A percentile compares a stretch with the other conserved stretches of the same genome.
Conservation (phyloP, 495 filamentous ascomycete genomes). For the Podospora appendiculata region DNA sequence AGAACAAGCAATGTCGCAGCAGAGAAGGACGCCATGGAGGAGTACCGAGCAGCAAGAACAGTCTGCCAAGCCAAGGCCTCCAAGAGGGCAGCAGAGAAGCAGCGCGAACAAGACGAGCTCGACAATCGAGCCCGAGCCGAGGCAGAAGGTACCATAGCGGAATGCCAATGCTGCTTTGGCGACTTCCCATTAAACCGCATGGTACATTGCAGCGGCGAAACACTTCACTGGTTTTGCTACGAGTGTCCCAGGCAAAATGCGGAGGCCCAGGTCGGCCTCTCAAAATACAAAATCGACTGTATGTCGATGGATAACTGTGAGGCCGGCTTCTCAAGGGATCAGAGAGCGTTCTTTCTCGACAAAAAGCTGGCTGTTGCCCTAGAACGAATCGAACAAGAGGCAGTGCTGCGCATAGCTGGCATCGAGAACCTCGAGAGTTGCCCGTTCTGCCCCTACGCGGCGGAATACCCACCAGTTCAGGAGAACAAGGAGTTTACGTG, state of each 20-base stretch:
- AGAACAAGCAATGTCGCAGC: not conserved
- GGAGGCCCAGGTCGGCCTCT: conserved; percentile 57
- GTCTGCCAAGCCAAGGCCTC: conserved; percentile 10
- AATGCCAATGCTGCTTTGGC: conserved; percentile 65
- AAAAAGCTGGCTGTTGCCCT: conserved; percentile 47
- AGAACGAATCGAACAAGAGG: conserved; percentile 61
- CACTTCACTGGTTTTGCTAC: conserved; percentile 55
- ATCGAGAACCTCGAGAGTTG: conserved; percentile 62
- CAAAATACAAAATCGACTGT: conserved; percentile 50
- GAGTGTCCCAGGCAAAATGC: conserved; percentile 56
- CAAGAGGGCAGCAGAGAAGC: conserved; percentile 20
- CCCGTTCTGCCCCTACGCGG: conserved; percentile 78
- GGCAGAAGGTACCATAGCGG: conserved; percentile 41
- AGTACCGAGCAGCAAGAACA: conserved; percentile 19
- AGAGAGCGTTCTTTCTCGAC: conserved; percentile 51
- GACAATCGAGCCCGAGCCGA: conserved; percentile 36
- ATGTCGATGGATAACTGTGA: conserved; percentile 43
- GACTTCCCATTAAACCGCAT: conserved; percentile 58
- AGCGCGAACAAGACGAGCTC: conserved; percentile 28
- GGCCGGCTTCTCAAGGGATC: conserved; percentile 31
- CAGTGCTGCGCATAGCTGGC: conserved; percentile 54
- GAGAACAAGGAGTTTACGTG: conserved; percentile 71
- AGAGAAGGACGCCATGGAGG: conserved; percentile 19
- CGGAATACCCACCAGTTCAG: conserved; percentile 58
- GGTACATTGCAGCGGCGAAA: conserved; percentile 54